These are phyloP conservation scores for Onygena corvina DNA, from an alignment of 2,329 filamentous ascomycete species.

Conservation along the genomic window DNA sequence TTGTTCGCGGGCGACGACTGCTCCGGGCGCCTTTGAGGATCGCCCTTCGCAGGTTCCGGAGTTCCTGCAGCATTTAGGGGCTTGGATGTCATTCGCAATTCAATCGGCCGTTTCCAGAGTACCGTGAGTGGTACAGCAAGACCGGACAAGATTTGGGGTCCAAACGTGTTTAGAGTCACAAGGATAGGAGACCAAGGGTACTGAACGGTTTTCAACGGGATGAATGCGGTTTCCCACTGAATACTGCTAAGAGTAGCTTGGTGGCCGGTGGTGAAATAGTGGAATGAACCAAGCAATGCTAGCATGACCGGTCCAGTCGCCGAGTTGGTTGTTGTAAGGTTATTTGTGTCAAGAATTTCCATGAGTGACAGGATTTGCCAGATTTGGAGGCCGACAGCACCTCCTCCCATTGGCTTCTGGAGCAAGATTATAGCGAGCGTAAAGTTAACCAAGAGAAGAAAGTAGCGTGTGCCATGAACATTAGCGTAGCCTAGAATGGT, in stretches of 20 bases:
- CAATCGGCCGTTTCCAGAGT: conserved; percentile 79
- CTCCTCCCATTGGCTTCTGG: conserved; percentile 88
- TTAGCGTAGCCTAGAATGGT: conserved; percentile 87
- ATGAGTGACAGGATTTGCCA: conserved; percentile 77
- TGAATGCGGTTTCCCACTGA: conserved; percentile 93
- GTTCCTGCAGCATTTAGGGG: conserved; percentile 20
- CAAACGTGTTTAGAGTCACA: conserved; percentile 76
- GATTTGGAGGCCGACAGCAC: conserved; percentile 65
- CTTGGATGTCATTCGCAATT: conserved; percentile 38
- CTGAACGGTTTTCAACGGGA: conserved; percentile 65
- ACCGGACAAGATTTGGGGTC: conserved; percentile 72
- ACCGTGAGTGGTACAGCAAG: conserved; percentile 67
- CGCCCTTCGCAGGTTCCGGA: background rate
- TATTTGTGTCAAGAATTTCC: conserved; percentile 52
- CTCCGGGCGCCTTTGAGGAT: conserved; percentile 3
- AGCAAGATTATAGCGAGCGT: conserved; percentile 64
- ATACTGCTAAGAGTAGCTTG: conserved; percentile 78
- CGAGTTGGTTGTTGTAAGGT: conserved; percentile 45
- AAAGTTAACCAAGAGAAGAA: conserved; percentile 70
- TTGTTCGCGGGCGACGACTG: conserved; percentile 22
- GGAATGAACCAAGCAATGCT: conserved; percentile 78
- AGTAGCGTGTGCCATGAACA: conserved; percentile 79
- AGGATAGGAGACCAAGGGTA: conserved; percentile 85
- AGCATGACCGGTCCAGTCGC: conserved; percentile 75
- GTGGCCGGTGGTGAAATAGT: conserved; percentile 97